phyloP scores from a whole-genome alignment of 768 basidiomycete species.

The Leccinum arenicola region DNA sequence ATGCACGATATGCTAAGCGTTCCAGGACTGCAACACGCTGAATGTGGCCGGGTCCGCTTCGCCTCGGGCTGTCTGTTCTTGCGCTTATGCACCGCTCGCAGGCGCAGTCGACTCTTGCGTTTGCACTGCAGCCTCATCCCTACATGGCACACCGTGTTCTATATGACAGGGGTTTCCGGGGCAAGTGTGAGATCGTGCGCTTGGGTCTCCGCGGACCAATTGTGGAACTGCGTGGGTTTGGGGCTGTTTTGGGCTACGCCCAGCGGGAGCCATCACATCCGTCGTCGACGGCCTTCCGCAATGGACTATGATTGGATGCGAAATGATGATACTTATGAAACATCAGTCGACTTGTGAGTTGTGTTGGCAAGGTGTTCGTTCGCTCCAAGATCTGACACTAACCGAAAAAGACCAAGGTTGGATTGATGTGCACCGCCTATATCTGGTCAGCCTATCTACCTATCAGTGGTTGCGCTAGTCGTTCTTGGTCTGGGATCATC shows the following conservation, averaged over 20 bases:
- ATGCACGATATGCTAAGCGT: conserved; percentile 1
- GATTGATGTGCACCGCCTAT: conserved; percentile 17
- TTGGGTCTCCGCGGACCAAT: conserved; percentile 26
- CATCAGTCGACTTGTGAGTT: conserved; percentile 11
- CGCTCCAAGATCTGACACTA: conserved; percentile 4
- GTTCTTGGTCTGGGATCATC: conserved; percentile 5
- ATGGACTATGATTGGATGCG: conserved; percentile 11
- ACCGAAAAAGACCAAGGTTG: conserved; percentile 6
- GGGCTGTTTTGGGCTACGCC: conserved; percentile 10
- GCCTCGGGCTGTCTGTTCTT: conserved; percentile 5
- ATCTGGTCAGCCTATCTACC: conserved; percentile 10
- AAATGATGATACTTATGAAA: conserved; percentile 20
- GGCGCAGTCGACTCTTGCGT: conserved; percentile 1
- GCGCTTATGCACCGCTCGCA: conserved; percentile 6
- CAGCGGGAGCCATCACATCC: conserved; percentile 18
- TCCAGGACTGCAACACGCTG: background rate
- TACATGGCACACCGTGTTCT: background rate
- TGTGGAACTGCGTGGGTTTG: conserved; percentile 15
- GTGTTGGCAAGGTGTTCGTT: conserved; percentile 11
- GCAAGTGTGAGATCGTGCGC: conserved; percentile 5
- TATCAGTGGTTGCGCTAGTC: conserved; percentile 4
- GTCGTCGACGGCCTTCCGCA: conserved; percentile 25
- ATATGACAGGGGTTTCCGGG: conserved; percentile 1
- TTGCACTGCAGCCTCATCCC: background rate
- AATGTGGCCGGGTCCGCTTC: background rate